Percentiles rank a stretch among this genome's conserved stretches.
Conservation (phyloP, 1,139 yeast species). For the Pneumocystis sp. region DNA sequence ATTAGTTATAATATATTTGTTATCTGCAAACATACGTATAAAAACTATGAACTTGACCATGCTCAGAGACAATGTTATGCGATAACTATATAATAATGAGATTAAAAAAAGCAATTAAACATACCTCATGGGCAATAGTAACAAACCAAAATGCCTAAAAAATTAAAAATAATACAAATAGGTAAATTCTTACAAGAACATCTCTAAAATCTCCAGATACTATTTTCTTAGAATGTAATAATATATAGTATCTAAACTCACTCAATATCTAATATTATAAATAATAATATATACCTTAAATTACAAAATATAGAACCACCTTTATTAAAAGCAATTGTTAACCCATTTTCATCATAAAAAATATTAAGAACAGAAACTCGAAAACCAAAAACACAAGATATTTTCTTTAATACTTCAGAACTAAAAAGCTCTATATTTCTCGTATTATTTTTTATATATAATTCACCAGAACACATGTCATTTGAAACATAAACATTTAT, state of each 20-base stretch:
- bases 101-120: neutral
- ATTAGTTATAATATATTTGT: neutral
- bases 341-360: constrained; percentile 19
- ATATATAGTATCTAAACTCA: neutral
- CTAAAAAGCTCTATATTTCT: constrained; percentile 6
- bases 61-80: constrained; percentile 26
- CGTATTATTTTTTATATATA: constrained; percentile 1
- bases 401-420: constrained; percentile 10
- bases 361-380: constrained; percentile 20
- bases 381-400: constrained; percentile 15
- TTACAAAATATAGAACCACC: constrained; percentile 29
- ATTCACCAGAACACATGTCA: neutral
- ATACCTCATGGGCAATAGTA: constrained; percentile 25
- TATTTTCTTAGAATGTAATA: constrained; percentile 7
- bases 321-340: constrained; percentile 26
- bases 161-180: neutral
- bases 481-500: neutral
- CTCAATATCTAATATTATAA: constrained; percentile 9
- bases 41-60: constrained; percentile 27
- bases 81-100: constrained; percentile 20
- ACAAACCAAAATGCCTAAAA: constrained; percentile 23
- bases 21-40: constrained; percentile 20
- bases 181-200: constrained; percentile 20
- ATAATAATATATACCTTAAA: constrained; percentile 19
- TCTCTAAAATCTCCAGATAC: constrained; percentile 13